phyloP scores from a whole-genome alignment of 306 rosid genomes.

The Cicer yamashitae region DNA sequence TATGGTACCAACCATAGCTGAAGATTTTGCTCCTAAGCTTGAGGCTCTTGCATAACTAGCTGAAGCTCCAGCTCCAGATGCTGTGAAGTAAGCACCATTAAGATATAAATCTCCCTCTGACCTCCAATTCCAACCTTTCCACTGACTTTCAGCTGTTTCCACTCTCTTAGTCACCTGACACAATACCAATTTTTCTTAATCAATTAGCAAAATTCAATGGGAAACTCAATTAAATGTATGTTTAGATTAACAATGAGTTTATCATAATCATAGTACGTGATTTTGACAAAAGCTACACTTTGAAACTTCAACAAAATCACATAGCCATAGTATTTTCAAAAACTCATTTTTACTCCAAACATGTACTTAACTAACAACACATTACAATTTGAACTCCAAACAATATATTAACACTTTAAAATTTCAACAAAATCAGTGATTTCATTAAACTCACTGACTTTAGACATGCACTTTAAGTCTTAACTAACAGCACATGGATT shows the following conservation, averaged over 20 bases:
- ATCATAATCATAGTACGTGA: background rate
- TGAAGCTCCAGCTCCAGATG: constrained; percentile 98
- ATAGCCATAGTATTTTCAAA: too few species aligned
- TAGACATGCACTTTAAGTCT: constrained; percentile 5
- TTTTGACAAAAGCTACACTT: background rate
- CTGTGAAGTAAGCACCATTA: constrained; percentile 93
- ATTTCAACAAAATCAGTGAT: background rate
- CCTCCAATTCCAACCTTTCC: constrained; percentile 97
- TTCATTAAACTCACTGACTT: background rate
- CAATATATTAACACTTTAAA: background rate
- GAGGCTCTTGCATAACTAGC: constrained; percentile 97
- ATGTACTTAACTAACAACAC: too few species aligned
- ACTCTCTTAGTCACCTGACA: constrained; percentile 91
- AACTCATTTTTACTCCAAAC: too few species aligned
- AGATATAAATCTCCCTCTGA: constrained; percentile 87
- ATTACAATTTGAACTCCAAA: too few species aligned
- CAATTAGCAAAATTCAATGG: constrained; percentile 9
- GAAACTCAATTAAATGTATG: background rate
- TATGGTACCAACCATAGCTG: constrained; percentile 88
- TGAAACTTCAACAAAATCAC: background rate
- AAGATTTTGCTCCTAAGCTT: constrained; percentile 97
- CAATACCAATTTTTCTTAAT: constrained; percentile 19
- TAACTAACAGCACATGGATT: background rate
- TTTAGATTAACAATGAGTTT: background rate
- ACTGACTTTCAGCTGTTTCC: constrained; percentile 65